Base-by-base conservation (phyloP, 371 early-diverging fungal species). In the Rhizomucor miehei region DNA sequence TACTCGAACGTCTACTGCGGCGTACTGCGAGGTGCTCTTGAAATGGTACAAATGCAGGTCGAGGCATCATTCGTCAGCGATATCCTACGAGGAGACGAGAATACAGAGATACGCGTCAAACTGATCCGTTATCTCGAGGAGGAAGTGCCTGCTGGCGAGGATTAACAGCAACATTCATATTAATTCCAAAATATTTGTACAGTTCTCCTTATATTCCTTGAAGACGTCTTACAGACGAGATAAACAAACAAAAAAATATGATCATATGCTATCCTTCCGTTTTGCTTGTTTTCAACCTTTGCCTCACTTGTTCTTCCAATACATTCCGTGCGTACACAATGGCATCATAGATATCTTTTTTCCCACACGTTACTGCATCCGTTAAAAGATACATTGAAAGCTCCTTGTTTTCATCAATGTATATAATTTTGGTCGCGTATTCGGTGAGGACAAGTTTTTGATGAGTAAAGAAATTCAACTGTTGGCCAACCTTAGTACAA, bases 31-130 rank as follows among this genome's bases (percentile, higher is more conserved):
- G 99, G 97, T 12, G 91, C 95, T 6, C 72, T 98, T 52, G 98
- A 98, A 60, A 96, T 97, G 95, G 94, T 93, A 53, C 91, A 93
- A 68, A 84, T 98, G 88, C 94, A 95, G 63, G 91, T 93, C 8
- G 93, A 95, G 54, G 79, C 82, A 9, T 65, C 66, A 20, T 97
- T 97, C 76, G 82, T 95, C 6, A 84, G 82, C 17, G 95, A 95
- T 70, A 77, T 79, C 11, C 76, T 98, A 52, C 80, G 89, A 12
- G 97, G 97, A 24, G 96, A 97, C 54, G 95, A 97, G 0, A 53
- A 66, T 14, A 92, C 96, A 0, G 96, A 96, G 76, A 88, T 98
- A 47, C 82, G 94, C 20, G 88, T 98, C 29, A 89, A 86, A 60
- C 69, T 97, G 23, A 72, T 95, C 46, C 87, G 89, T 55, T 80